A percentile compares a stretch with the other conserved stretches of the same genome.
Evolutionary conservation across 1,284 basidiomycete genomes (phyloP).

Genomic region (Ustilago crameri): DNA sequence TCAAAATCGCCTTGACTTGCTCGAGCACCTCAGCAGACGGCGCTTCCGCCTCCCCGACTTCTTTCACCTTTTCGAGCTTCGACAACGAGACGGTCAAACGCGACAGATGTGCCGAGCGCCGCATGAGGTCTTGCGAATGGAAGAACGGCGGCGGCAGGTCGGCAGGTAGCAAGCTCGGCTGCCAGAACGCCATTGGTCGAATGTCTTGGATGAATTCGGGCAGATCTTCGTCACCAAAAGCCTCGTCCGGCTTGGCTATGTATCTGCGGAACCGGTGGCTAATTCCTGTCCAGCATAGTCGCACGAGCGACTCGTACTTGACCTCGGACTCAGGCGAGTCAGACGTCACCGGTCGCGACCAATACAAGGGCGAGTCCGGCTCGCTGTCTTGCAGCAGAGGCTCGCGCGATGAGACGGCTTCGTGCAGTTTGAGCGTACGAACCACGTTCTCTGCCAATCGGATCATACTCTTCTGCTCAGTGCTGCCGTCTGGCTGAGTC

Average conservation of each 20-base stretch:
- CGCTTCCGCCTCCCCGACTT: conserved; percentile 8
- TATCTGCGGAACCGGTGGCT: conserved; percentile 46
- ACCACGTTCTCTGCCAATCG: conserved; percentile 42
- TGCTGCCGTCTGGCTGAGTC: conserved; percentile 43
- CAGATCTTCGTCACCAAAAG: conserved; percentile 22
- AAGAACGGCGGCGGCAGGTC: conserved; percentile 44
- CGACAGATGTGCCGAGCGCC: conserved; percentile 34
- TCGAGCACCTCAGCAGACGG: conserved; percentile 20
- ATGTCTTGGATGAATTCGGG: conserved; percentile 38
- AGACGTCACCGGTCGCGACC: conserved; percentile 37
- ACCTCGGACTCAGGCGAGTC: conserved; percentile 43
- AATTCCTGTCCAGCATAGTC: conserved; percentile 45
- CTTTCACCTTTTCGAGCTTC: conserved; percentile 24
- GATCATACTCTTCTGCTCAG: conserved; percentile 33
- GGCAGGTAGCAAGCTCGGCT: conserved; percentile 38
- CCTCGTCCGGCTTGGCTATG: conserved; percentile 47
- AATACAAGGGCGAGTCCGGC: conserved; percentile 43
- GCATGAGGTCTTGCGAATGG: conserved; percentile 51
- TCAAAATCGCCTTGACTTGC: conserved; percentile 16
- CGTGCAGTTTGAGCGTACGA: conserved; percentile 26
- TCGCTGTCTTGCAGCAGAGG: conserved; percentile 37
- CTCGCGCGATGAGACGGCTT: conserved; percentile 31
- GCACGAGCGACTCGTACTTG: conserved; percentile 52
- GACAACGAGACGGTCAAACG: conserved; percentile 26
- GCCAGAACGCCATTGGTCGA: conserved; percentile 52